These are phyloP conservation scores for Agaricus subrufescens DNA, from an alignment of 768 basidiomycete species.

Conservation along the genomic window DNA sequence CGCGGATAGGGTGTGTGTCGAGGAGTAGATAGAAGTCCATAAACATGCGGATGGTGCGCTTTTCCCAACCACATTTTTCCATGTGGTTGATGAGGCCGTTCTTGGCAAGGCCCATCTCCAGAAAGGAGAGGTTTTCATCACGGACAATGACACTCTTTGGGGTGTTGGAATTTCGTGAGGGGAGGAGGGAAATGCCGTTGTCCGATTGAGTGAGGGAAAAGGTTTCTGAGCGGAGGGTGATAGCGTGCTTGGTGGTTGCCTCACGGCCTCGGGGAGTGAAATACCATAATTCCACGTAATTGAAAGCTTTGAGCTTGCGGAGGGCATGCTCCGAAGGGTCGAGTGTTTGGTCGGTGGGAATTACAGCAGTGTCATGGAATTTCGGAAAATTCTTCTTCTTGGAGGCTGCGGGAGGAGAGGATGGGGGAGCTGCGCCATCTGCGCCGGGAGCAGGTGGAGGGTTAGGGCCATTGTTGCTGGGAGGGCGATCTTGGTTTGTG, in stretches of 20 bases:
- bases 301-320: slow-evolving; percentile 10
- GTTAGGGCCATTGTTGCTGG: too few species aligned
- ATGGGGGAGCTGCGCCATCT: too few species aligned
- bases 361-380: too few species aligned
- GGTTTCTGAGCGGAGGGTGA: neutral
- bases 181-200: neutral
- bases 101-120: neutral
- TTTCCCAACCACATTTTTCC: neutral
- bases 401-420: too few species aligned
- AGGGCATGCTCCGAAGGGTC: neutral
- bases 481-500: too few species aligned
- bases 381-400: too few species aligned
- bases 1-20: neutral
- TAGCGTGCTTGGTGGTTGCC: neutral
- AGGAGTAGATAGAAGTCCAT: neutral
- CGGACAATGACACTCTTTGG: neutral
- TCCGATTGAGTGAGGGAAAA: neutral
- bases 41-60: neutral
- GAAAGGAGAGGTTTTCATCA: neutral
- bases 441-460: too few species aligned
- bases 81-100: neutral
- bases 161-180: neutral
- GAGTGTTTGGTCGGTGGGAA: too few species aligned
- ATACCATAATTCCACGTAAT: slow-evolving; percentile 11
- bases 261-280: slow-evolving; percentile 12